Base-by-base conservation (phyloP, 805 yeast species). In the Wilhelminamyces savonicus region DNA sequence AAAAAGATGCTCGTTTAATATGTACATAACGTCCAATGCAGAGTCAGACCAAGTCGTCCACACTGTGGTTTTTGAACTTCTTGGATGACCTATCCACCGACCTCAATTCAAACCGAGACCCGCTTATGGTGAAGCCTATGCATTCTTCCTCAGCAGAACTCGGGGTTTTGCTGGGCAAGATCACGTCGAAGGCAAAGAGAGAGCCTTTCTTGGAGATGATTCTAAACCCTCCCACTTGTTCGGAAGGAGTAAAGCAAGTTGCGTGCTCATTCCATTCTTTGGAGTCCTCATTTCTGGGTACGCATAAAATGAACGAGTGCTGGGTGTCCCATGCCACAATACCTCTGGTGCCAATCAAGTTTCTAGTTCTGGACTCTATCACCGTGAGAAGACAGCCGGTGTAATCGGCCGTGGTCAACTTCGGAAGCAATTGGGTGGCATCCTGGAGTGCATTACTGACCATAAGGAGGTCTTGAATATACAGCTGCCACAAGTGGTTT, bases 291-390 rank as follows among this genome's bases (percentile, higher is more conserved):
- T 46, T 45, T 26, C 70, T 48, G 3, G 70, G 70, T 1, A 77
- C 69, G 9, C 78, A 76, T 27, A 86, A 46, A 3, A 84, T 68
- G 46, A 84, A 80, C 36, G 72, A 70, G 40, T 76, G 75, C 50
- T 82, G 86, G 7, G 90, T 71, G 49, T 87, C 97, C 82, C 92
- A 83, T 2, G 84, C 59, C 2, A 87, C 83, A 4, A 87, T 82
- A 0, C 97, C 97, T 22, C 62, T 41, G 19, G 68, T 43, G 0
- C 92, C 94, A 6, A 79, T 64, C 32, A 73, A 47, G 28, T 74
- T 69, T 4, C 66, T 58, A 44, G 79, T 81, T 13, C 58, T 55
- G n/a, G 84, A 65, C 27, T 74, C 69, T 2, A 64, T 44, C 0
- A 87, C 87, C 10, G 64, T 65, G 10, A 86, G 34, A 24, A 54